phyloP scores from a whole-genome alignment of 2,329 filamentous ascomycete species.

The Niveomyces coronatus region DNA sequence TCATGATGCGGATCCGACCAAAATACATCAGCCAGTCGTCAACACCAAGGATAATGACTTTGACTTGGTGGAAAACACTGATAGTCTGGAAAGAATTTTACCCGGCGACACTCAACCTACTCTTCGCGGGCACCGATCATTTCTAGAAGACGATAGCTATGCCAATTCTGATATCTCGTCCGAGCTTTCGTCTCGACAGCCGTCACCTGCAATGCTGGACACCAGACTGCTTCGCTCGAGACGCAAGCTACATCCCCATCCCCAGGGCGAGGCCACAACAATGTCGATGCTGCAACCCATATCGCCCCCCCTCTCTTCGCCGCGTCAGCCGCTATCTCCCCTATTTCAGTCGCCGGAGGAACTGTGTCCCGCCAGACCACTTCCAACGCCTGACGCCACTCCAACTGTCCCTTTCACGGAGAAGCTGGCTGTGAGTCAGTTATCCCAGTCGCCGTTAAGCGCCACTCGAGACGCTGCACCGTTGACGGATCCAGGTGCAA shows the following conservation, averaged over 20 bases:
- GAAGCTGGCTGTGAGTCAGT: slow-evolving; percentile 6
- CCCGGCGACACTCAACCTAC: slow-evolving; percentile 23
- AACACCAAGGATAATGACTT: slow-evolving; percentile 21
- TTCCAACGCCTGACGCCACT: slow-evolving; percentile 40
- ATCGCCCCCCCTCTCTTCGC: slow-evolving; percentile 8
- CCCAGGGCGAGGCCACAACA: slow-evolving; percentile 18
- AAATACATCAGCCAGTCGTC: slow-evolving; percentile 8
- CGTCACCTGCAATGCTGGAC: slow-evolving; percentile 20
- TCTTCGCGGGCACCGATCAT: slow-evolving; percentile 28
- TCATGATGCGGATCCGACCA: not conserved
- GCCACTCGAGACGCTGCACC: slow-evolving; percentile 26
- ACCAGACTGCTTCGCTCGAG: slow-evolving; percentile 10
- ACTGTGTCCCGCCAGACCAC: slow-evolving; percentile 23
- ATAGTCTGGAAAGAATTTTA: slow-evolving; percentile 37
- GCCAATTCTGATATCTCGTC: slow-evolving; percentile 51
- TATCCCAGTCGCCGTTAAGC: slow-evolving; percentile 13
- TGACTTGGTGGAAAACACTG: slow-evolving; percentile 43
- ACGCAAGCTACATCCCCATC: slow-evolving; percentile 23
- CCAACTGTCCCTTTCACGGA: slow-evolving; percentile 31
- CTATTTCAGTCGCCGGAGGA: slow-evolving; percentile 1
- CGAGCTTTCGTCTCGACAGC: slow-evolving; percentile 45
- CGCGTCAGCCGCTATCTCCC: slow-evolving; percentile 4
- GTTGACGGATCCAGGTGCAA: slow-evolving; percentile 19
- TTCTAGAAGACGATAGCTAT: slow-evolving; percentile 41
- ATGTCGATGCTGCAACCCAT: slow-evolving; percentile 6